Conservation (phyloP, 2,329 filamentous ascomycete species). For the Fusarium decemcellulare region DNA sequence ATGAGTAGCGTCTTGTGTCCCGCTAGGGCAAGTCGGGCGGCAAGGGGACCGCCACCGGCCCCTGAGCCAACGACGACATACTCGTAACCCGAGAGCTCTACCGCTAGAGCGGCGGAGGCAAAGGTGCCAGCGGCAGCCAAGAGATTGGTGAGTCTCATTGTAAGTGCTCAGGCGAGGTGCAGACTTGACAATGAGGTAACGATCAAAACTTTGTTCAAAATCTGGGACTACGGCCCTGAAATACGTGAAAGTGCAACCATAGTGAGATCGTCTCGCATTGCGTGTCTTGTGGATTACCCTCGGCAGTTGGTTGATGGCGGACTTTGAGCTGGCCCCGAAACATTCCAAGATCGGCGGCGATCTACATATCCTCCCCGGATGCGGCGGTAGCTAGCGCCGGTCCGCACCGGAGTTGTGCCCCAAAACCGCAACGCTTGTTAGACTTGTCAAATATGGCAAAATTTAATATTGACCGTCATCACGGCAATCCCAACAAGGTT, state of each 20-base stretch:
- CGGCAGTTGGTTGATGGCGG: neutral
- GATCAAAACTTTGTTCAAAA: neutral
- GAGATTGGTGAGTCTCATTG: neutral
- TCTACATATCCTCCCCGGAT: neutral
- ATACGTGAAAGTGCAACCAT: too few species aligned
- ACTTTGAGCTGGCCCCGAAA: neutral
- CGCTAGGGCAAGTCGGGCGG: slow-evolving; percentile 70
- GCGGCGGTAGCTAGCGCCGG: neutral
- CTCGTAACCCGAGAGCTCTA: slow-evolving; percentile 60
- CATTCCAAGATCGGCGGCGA: neutral
- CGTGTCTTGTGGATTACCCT: neutral
- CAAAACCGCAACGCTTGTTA: neutral
- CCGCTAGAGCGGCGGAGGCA: neutral
- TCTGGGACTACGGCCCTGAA: neutral
- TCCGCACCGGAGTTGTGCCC: neutral
- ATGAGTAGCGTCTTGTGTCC: slow-evolving; percentile 73
- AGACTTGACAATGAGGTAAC: neutral
- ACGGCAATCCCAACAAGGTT: neutral
- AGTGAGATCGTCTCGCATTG: neutral
- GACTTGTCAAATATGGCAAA: neutral
- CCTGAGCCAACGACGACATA: slow-evolving; percentile 75
- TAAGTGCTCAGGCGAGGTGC: neutral
- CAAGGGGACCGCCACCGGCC: slow-evolving; percentile 70
- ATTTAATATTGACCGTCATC: neutral
- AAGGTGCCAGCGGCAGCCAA: neutral